Conservation (phyloP, 140 eudicot genomes). For the Erigeron philadelphicus region DNA sequence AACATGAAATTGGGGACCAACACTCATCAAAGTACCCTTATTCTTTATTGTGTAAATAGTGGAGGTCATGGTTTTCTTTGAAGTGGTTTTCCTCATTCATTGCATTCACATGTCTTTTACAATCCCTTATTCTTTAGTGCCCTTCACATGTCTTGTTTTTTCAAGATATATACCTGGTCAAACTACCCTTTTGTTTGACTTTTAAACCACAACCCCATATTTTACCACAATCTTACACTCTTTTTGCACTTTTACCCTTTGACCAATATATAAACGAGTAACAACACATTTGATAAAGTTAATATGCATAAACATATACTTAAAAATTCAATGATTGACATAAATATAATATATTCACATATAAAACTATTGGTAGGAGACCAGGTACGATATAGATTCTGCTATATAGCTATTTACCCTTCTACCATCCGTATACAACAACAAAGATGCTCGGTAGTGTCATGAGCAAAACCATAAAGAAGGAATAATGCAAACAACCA, state of each 20-base stretch:
- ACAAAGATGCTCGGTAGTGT: too few relatives aligned
- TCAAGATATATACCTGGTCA: conserved; percentile 28
- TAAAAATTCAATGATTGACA: too few relatives aligned
- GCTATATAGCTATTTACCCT: too few relatives aligned
- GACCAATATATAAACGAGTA: conserved; percentile 6
- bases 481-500: too few relatives aligned
- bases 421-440: too few relatives aligned
- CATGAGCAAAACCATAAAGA: too few relatives aligned
- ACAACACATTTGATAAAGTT: too few relatives aligned
- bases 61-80: conserved; percentile 37
- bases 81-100: conserved; percentile 42
- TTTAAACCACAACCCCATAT: conserved; percentile 19
- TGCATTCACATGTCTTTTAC: conserved; percentile 38
- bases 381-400: too few relatives aligned
- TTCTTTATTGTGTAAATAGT: conserved; percentile 36
- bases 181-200: conserved; percentile 29
- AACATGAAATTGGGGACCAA: conserved; percentile 39
- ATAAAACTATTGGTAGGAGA: too few relatives aligned
- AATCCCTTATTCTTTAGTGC: conserved; percentile 39
- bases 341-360: too few relatives aligned
- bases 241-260: conserved; percentile 11
- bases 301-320: too few relatives aligned
- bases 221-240: conserved; percentile 20
- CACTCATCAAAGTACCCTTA: conserved; percentile 32
- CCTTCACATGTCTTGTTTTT: conserved; percentile 43